A percentile compares a stretch with the other conserved stretches of the same genome.
phyloP scores from a whole-genome alignment of 768 basidiomycete species.

The Lactarius evosmus region DNA sequence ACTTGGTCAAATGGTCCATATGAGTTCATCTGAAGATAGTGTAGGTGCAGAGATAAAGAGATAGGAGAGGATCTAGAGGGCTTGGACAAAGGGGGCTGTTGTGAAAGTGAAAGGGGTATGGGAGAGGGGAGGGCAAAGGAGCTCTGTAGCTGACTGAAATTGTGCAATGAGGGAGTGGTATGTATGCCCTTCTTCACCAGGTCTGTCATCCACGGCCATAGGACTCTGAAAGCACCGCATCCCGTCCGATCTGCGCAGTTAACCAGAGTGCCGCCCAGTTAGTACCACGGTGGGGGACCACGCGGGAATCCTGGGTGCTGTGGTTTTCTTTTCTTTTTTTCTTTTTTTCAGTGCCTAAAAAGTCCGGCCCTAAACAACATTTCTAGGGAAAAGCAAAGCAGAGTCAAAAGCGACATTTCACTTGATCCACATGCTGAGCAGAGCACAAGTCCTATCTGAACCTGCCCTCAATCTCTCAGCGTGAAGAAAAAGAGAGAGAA shows the following conservation, averaged over 20 bases:
- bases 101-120: no score
- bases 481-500: constrained; percentile 38
- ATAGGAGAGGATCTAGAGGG: no score
- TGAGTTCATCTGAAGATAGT: no score
- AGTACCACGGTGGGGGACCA: constrained; percentile 67
- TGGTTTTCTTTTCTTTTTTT: constrained; percentile 54
- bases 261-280: constrained; percentile 60
- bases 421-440: background rate
- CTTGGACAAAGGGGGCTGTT: no score
- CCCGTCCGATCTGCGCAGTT: constrained; percentile 64
- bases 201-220: constrained; percentile 32
- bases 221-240: constrained; percentile 50
- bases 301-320: constrained; percentile 47
- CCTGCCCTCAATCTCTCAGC: constrained; percentile 43
- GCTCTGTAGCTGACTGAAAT: no score
- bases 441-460: constrained; percentile 26
- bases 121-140: no score
- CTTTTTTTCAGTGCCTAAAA: background rate
- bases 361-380: constrained; percentile 12
- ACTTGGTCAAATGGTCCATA: constrained; percentile 77
- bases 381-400: no score
- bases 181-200: background rate
- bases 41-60: no score
- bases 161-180: no score
- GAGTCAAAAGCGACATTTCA: background rate